These are phyloP conservation scores for Rhizopogon vulgaris DNA, from an alignment of 768 basidiomycete species.

Conservation along the genomic window DNA sequence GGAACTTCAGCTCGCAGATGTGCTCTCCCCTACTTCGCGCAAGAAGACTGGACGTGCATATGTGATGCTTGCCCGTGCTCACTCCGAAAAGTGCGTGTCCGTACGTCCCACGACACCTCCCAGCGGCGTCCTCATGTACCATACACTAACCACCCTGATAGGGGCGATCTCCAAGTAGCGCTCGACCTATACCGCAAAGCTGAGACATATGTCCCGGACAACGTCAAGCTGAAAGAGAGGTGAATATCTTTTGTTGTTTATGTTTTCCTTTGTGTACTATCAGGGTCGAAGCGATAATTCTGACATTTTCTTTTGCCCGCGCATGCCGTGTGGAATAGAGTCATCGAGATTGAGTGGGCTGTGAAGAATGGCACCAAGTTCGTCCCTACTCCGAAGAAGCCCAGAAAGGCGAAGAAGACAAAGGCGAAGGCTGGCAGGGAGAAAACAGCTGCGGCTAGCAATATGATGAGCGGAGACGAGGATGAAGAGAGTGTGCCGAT, in stretches of 20 bases:
- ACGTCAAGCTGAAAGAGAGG: conserved; percentile 82
- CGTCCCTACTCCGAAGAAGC: conserved; percentile 47
- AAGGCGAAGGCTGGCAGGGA: conserved; percentile 15
- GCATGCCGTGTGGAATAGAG: conserved; percentile 36
- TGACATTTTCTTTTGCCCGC: conserved; percentile 27
- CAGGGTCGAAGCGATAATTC: conserved; percentile 32
- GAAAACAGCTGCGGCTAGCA: conserved; percentile 10
- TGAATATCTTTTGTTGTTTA: conserved; percentile 68
- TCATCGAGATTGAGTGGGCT: conserved; percentile 79
- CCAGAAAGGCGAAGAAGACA: conserved; percentile 31
- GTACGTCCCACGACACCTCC: conserved; percentile 1
- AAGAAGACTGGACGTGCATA: conserved; percentile 83
- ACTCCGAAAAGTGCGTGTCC: conserved; percentile 66
- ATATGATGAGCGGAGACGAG: conserved; percentile 7
- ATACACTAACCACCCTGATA: conserved; percentile 17
- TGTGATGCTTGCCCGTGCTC: conserved; percentile 74
- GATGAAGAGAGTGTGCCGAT: neutral
- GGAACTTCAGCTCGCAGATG: conserved; percentile 54
- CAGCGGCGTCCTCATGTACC: neutral
- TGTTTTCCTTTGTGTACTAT: conserved; percentile 56
- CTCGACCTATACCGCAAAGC: conserved; percentile 80
- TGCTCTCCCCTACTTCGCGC: conserved; percentile 64
- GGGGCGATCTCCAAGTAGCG: conserved; percentile 76
- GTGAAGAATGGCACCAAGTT: conserved; percentile 57
- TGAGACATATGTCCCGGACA: conserved; percentile 79